Base-by-base conservation (phyloP, 371 early-diverging fungal species). In the Mortierella polycephala region DNA sequence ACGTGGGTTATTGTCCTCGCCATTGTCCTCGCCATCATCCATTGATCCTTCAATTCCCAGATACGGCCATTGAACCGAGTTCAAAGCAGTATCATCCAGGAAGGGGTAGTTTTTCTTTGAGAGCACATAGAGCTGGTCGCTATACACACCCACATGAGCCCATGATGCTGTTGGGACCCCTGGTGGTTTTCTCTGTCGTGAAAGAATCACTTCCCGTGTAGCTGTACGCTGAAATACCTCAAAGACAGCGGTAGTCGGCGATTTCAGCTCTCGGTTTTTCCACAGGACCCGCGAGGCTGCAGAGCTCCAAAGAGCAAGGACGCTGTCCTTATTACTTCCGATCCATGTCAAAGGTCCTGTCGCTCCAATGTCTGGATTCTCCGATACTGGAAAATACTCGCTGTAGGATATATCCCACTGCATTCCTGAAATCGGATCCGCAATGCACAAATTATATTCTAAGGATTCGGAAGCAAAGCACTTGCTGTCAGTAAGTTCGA, bases 341-440 rank as follows among this genome's bases (percentile, higher is more conserved):
- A 79, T 69, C 62, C 66, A 65, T 3, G 60, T 58, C 44, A n/a
- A 44, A 0, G 57, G 51, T 7, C 51, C 63, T 7, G 9, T 8
- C 7, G 30, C 13, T 10, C 53, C 50, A n/a, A 62, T 30, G 21
- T 30, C 44, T 0, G 67, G 52, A 16, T 16, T 42, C 13, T 81
- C 59, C 12, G 60, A 39, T 40, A 74, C 67, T 21, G 74, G 67
- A 53, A 79, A 74, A 51, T 69, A 70, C 20, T 72, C 66, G 52
- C 79, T 69, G 65, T 81, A 75, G 7, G 81, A 70, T 4, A 76
- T 62, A 16, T 65, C 76, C 70, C 74, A 83, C 40, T 63, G 57
- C 67, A 64, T 62, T 11, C 59, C 62, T 20, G 69, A 64, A 5
- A 56, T 30, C 14, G 69, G 69, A 42, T 82, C 64, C 8, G 37